Conservation (phyloP, 2,329 filamentous ascomycete genomes). For the Aspergillus sclerotialis region DNA sequence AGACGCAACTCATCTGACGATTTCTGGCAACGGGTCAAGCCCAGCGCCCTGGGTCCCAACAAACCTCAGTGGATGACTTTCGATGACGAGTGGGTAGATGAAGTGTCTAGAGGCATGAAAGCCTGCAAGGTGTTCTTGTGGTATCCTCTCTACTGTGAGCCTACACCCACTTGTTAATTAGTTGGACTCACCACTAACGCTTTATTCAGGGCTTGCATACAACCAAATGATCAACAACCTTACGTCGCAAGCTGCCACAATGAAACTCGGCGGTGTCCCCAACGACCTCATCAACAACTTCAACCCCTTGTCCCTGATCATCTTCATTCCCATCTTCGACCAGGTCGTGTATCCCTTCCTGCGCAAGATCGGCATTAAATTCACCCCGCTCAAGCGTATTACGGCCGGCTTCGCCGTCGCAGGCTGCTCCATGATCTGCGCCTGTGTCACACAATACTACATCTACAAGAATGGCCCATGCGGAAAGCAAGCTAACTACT, state of each 20-base stretch:
- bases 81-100: conserved; percentile 76
- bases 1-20: conserved; percentile 5
- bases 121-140: conserved; percentile 64
- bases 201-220: conserved; percentile 39
- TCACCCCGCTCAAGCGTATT: conserved; percentile 50
- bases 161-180: not conserved
- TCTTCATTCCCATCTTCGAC: conserved; percentile 50
- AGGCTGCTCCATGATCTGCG: conserved; percentile 42
- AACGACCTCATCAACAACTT: conserved; percentile 52
- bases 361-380: conserved; percentile 40
- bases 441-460: conserved; percentile 43
- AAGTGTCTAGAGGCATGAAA: conserved; percentile 62
- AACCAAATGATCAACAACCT: conserved; percentile 51
- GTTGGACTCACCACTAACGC: too few relatives aligned
- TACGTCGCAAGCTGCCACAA: conserved; percentile 49
- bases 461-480: conserved; percentile 58
- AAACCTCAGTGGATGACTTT: conserved; percentile 59
- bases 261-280: conserved; percentile 46
- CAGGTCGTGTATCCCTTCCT: conserved; percentile 46
- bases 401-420: conserved; percentile 45
- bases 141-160: conserved; percentile 44
- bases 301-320: conserved; percentile 47
- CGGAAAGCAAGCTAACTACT: conserved; percentile 48
- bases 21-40: conserved; percentile 28
- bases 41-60: conserved; percentile 13